Base-by-base conservation (phyloP, 352 stramenopile species). In the Thraustotheca clavata region DNA sequence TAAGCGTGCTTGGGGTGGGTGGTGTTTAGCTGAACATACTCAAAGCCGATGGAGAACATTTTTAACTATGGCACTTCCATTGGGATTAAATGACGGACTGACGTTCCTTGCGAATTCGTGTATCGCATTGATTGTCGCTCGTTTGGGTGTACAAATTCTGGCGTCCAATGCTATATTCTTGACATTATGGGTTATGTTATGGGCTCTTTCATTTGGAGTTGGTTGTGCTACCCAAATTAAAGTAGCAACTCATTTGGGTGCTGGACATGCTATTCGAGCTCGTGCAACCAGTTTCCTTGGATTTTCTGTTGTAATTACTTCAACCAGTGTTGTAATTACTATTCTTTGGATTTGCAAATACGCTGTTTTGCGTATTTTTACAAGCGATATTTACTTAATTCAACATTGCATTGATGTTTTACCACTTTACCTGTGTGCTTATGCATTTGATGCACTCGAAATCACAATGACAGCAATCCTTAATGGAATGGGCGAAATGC, bases 91-190 rank as follows among this genome's bases (percentile, higher is more conserved):
- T 69, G 83, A 76, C 66, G 73, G 86, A 41, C 75, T 91, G 27
- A 83, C 82, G 7, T 88, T 83, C 61, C 54, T 91, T 27, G 79
- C 82, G n/a, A 91, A 87, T 65, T 89, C 80, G 20, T 71, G 71
- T 5, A 69, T 91, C 24, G 79, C 80, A 34, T 69, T 89, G 24
- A 73, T 91, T 22, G 83, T 80, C 16, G 80, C 79, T 0, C 79
- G 73, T 59, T 76, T 91, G 16, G 80, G 83, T 31, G 80, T 79
- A 6, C 74, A 91, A 54, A 74, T 89, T 22, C 88, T 91, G 62
- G 83, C 83, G 29, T 80, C 83, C 36, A 91, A 89, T 32, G 80
- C 81, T 8, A 75, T 90, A 20, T 82, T 88, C 49, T 86, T 77
- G 0, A 77, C 78, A 0, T 57, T 88, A 0, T 90, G 79, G 79